Evolutionary conservation across 2,329 filamentous ascomycete genomes (phyloP), one percentile per base, ranked within the genome.

Genomic region (Nothomitra cinnamomea): DNA sequence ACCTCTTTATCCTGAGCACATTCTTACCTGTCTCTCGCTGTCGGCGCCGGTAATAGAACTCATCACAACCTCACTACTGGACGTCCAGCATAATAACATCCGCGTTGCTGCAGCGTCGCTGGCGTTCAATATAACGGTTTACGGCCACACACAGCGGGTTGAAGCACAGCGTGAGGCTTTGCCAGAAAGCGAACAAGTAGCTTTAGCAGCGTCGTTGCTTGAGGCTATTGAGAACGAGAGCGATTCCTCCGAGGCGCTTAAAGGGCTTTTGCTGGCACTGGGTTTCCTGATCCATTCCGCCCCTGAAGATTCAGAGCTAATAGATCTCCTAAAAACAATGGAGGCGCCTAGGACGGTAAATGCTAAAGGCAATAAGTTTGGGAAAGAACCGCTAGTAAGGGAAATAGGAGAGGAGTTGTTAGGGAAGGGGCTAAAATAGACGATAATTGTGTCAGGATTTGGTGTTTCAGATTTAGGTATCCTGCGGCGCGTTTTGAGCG

Each of bases 101-200:
- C 80, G 89, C 42, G 84, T 90, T 2, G 85, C 88, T 1, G 86
- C 89, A 0, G 81, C 89, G 0, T 87, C 83, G 1, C 73, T 96
- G 2, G 77, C 89, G 0, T 92, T 88, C 70, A 95, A 96, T 59
- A 67, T 96, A 0, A 77, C 86, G 0, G 71, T 81, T 0, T 76
- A 80, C 1, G 85, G 88, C 61, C 83, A 83, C 60, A 78, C 77
- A 48, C 70, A 77, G 24, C 76, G 85, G 19, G 71, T 76, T 38
- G 74, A 79, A 25, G 73, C 77, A 12, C 68, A 74, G 0, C 67
- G 70, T 4, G 77, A 83, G 48, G 70, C 69, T 0, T 65, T 95
- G 2, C 71, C 79, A 0, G 83, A 87, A 38, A 77, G 74, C 2
- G 80, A 85, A 55, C 83, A 92, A 62, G 78, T 94, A 1, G 88